Conservation (phyloP, 2,329 filamentous ascomycete genomes). For the Aureobasidium pullulans region DNA sequence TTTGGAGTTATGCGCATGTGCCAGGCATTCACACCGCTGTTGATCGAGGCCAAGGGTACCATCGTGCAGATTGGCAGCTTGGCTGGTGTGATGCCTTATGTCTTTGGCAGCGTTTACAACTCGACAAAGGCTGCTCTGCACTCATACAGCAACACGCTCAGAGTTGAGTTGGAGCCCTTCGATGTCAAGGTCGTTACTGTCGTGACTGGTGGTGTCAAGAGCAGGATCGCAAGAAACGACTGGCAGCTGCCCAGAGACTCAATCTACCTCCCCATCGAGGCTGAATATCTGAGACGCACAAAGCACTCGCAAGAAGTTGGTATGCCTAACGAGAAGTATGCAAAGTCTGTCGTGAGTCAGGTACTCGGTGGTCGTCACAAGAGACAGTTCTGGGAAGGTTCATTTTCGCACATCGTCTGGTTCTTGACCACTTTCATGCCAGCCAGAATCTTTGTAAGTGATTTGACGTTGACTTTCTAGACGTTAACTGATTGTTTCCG, state of each 20-base stretch:
- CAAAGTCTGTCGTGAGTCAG: slow-evolving; percentile 47
- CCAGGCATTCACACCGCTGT: slow-evolving; percentile 48
- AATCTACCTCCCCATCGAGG: slow-evolving; percentile 45
- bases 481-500: slow-evolving; percentile 25
- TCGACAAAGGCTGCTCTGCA: slow-evolving; percentile 54
- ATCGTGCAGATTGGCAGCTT: slow-evolving; percentile 34
- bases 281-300: slow-evolving; percentile 45
- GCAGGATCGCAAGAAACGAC: slow-evolving; percentile 48
- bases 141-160: slow-evolving; percentile 49
- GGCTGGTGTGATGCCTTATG: slow-evolving; percentile 38
- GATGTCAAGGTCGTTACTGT: slow-evolving; percentile 41
- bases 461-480: not conserved
- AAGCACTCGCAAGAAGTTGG: slow-evolving; percentile 47
- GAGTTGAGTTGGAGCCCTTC: slow-evolving; percentile 49
- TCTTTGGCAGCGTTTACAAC: slow-evolving; percentile 44
- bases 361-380: slow-evolving; percentile 35
- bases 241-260: slow-evolving; percentile 41
- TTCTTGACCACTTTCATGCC: slow-evolving; percentile 44
- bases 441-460: slow-evolving; percentile 29
- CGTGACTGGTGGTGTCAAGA: slow-evolving; percentile 54
- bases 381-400: slow-evolving; percentile 47
- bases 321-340: slow-evolving; percentile 48
- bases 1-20: slow-evolving; percentile 53
- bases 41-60: slow-evolving; percentile 37
- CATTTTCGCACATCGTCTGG: slow-evolving; percentile 42